Percentiles rank a stretch among this genome's conserved stretches.
These are phyloP conservation scores for Retiboletus flavoniger DNA, from an alignment of 1,284 basidiomycete species.

Conservation along the genomic window DNA sequence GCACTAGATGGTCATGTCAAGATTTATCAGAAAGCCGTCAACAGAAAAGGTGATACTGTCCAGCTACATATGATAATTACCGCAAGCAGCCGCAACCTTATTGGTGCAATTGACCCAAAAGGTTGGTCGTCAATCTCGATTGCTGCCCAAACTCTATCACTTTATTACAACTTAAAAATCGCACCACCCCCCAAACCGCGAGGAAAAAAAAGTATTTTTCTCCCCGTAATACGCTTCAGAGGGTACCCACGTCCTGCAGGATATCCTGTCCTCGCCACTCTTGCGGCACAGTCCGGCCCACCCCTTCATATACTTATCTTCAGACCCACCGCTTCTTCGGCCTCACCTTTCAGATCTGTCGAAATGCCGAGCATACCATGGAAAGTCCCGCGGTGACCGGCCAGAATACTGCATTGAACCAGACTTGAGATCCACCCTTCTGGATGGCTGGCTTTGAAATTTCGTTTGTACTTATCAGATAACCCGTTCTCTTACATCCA, in stretches of 20 bases:
- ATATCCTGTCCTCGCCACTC: not conserved
- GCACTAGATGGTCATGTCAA: constrained; percentile 13
- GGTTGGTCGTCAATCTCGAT: constrained; percentile 41
- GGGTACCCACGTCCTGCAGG: not conserved
- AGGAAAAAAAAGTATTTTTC: not conserved
- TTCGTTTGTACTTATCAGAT: constrained; percentile 19
- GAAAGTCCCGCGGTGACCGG: constrained; percentile 34
- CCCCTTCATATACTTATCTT: constrained; percentile 9
- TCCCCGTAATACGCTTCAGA: not conserved
- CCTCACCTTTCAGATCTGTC: constrained; percentile 22
- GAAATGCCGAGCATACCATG: constrained; percentile 10
- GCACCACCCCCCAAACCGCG: constrained; percentile 10
- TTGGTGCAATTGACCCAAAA: constrained; percentile 40
- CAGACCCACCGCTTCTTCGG: constrained; percentile 17
- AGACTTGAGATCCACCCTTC: constrained; percentile 5
- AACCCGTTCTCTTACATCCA: not conserved
- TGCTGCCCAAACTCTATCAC: constrained; percentile 38
- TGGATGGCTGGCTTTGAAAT: constrained; percentile 2
- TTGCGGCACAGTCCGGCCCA: constrained; percentile 22
- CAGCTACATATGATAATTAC: constrained; percentile 28
- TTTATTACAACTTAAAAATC: constrained; percentile 41
- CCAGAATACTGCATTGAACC: not conserved
- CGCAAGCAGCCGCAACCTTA: constrained; percentile 33
- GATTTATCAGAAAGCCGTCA: constrained; percentile 27
- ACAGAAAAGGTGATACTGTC: constrained; percentile 21